phyloP scores from a whole-genome alignment of 2,329 filamentous ascomycete genomes.

The Penicillium hordei region DNA sequence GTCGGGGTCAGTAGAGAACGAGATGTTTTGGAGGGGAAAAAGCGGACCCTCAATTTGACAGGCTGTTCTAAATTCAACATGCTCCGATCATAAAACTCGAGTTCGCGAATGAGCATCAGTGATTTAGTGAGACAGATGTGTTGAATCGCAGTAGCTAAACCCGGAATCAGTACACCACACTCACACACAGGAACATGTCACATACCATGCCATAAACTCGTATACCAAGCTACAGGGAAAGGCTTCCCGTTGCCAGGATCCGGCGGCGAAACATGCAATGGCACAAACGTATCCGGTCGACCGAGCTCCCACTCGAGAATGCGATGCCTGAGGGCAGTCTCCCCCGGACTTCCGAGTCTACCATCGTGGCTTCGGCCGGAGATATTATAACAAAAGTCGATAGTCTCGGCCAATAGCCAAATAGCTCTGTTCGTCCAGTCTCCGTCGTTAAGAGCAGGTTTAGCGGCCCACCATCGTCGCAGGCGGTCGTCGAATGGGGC shows the following conservation, averaged over 20 bases:
- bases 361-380: constrained; percentile 21
- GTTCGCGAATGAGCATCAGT: constrained; percentile 29
- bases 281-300: constrained; percentile 31
- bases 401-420: constrained; percentile 36
- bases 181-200: neutral
- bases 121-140: constrained; percentile 37
- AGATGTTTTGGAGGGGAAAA: neutral
- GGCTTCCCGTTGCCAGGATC: constrained; percentile 30
- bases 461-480: constrained; percentile 29
- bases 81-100: constrained; percentile 17
- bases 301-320: constrained; percentile 31
- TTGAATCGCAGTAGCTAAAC: constrained; percentile 34
- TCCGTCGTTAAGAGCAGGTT: constrained; percentile 27
- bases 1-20: neutral
- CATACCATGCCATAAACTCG: constrained; percentile 35
- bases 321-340: constrained; percentile 24
- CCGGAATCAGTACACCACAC: neutral
- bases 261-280: constrained; percentile 32
- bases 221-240: constrained; percentile 37
- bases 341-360: constrained; percentile 17
- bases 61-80: constrained; percentile 17
- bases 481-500: constrained; percentile 35
- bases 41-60: constrained; percentile 26
- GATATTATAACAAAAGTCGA: constrained; percentile 35
- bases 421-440: constrained; percentile 37